Evolutionary conservation across 73 alveolate species (phyloP), one percentile per base, ranked within the genome.

Genomic region (Paramecium biaurelia): DNA sequence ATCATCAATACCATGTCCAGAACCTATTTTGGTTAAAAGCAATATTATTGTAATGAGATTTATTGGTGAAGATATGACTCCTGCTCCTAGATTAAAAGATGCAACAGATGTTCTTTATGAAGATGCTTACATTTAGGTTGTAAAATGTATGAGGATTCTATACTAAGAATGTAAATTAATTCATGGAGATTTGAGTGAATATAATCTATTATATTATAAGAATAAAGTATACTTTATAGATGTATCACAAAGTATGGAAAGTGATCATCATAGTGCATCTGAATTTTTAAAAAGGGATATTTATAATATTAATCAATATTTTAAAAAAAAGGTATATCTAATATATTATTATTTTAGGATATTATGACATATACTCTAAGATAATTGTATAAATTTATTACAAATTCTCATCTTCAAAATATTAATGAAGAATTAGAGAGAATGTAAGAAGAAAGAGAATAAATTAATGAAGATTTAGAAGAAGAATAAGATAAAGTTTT

Each of bases 51-150:
- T 99, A 94, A 99, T 99, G 99, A 99, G 97, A 92, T 99, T 99
- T 93, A 95, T 99, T 34, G 99, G 99, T 26, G 96, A 95, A 68
- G 99, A 97, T 42, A 99, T 99, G 45, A 89, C 90, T n/a, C 99
- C 99, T 21, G 99, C 99, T 26, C 99, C 99, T 7, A 93, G 99
- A 82, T 94, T 99, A 85, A 99, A 97, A 95, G 99, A 97, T 94
- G 99, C 99, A 8, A 95, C 92, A 14, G 92, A 92, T 84, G 94
- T 92, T 5, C 95, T 94, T 57, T 85, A 92, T 14, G 98, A 95
- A 38, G 76, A 76, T n/a, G 93, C 82, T 56, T 94, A 93, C 92
- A 67, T 76, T n/a, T 18, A 87, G n/a, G 57, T 92, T 23, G 85
- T 92, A 41, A 56, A 85, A 35, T 92, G 85, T 41, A 93, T 98